Evolutionary conservation across 805 yeast species (phyloP).

Genomic region (Nakazawaea wickerhamii): DNA sequence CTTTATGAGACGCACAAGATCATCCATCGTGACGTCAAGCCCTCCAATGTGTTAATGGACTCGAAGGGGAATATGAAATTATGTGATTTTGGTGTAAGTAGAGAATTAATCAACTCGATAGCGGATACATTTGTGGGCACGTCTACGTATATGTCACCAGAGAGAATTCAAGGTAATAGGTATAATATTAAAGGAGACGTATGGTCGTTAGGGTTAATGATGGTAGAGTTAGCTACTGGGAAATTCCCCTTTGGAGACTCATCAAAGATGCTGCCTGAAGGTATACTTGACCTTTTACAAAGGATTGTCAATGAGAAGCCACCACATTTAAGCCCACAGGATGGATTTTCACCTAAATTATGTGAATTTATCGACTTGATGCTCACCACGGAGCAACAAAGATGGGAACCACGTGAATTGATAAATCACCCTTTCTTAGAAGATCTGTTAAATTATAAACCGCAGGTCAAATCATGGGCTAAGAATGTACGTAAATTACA

Average conservation of each 20-base stretch:
- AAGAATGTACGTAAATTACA: conserved; percentile 31
- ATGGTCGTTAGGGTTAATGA: conserved; percentile 92
- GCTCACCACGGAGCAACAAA: conserved; percentile 62
- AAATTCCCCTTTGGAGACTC: conserved; percentile 65
- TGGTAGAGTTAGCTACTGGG: conserved; percentile 85
- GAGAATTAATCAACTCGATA: conserved; percentile 86
- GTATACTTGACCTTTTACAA: conserved; percentile 85
- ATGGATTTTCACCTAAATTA: conserved; percentile 44
- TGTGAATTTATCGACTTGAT: conserved; percentile 71
- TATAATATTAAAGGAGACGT: conserved; percentile 95
- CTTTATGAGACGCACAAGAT: conserved; percentile 80
- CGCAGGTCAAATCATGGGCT: conserved; percentile 29
- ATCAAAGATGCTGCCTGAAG: conserved; percentile 52
- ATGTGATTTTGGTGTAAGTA: conserved; percentile 95
- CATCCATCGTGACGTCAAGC: conserved; percentile 94
- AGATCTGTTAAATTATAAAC: conserved; percentile 24
- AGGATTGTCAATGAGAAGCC: conserved; percentile 91
- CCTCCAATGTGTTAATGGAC: conserved; percentile 86
- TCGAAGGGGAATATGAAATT: conserved; percentile 83
- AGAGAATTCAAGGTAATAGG: conserved; percentile 89
- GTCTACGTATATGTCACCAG: conserved; percentile 96
- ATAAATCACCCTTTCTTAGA: conserved; percentile 32
- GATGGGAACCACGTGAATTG: conserved; percentile 74
- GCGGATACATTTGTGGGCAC: conserved; percentile 99
- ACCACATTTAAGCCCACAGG: conserved; percentile 50